These are phyloP conservation scores for Diaporthe humulicola DNA, from an alignment of 2,329 filamentous ascomycete species.

Conservation along the genomic window DNA sequence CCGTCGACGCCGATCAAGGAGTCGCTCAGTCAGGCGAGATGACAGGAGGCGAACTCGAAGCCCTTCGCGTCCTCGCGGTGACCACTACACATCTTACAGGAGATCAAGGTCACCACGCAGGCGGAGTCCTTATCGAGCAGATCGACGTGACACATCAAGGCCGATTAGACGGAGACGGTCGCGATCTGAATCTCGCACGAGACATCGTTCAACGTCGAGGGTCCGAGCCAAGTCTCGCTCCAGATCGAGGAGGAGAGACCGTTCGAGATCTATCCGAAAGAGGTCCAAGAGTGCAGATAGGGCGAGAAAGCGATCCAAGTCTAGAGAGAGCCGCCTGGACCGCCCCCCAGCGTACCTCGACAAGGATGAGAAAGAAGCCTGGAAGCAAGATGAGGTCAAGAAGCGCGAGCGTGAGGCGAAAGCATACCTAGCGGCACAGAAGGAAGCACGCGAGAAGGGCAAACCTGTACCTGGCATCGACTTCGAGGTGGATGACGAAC, in stretches of 20 bases:
- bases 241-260: slow-evolving; percentile 37
- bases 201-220: slow-evolving; percentile 35
- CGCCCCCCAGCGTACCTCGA: slow-evolving; percentile 53
- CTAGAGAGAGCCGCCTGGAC: slow-evolving; percentile 43
- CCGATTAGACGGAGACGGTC: slow-evolving; percentile 36
- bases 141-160: slow-evolving; percentile 36
- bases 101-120: slow-evolving; percentile 39
- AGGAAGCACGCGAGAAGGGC: slow-evolving; percentile 71
- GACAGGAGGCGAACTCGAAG: slow-evolving; percentile 47
- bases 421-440: slow-evolving; percentile 72
- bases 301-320: slow-evolving; percentile 59
- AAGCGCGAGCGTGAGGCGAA: slow-evolving; percentile 75
- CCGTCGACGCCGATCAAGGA: slow-evolving; percentile 45
- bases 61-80: slow-evolving; percentile 43
- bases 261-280: slow-evolving; percentile 34
- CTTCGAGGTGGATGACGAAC: slow-evolving; percentile 61
- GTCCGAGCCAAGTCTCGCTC: slow-evolving; percentile 32
- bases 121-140: slow-evolving; percentile 35
- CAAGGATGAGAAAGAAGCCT: slow-evolving; percentile 65
- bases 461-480: slow-evolving; percentile 70
- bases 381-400: slow-evolving; percentile 73
- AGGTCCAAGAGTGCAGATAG: slow-evolving; percentile 49
- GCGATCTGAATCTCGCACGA: slow-evolving; percentile 26
- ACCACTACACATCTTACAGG: slow-evolving; percentile 43
- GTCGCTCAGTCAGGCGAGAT: slow-evolving; percentile 45